Evolutionary conservation across 2,329 filamentous ascomycete genomes (phyloP).

Genomic region (Ophiostoma novo-ulmi): DNA sequence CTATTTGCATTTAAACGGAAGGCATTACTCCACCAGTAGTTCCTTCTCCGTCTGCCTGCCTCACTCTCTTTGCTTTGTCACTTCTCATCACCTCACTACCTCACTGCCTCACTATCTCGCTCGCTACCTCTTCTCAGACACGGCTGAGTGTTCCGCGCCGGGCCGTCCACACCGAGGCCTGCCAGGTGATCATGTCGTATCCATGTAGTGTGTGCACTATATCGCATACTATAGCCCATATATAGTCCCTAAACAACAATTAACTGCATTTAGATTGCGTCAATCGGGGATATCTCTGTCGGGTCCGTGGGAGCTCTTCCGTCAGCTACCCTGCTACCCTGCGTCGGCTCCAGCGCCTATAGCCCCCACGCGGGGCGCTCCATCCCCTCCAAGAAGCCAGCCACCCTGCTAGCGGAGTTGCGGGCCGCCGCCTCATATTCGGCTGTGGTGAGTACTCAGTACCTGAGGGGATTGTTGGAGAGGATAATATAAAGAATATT

Average conservation of each 20-base stretch:
- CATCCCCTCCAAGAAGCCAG: background rate
- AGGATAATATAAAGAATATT: background rate
- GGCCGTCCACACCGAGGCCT: background rate
- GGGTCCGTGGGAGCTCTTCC: slow-evolving; percentile 3
- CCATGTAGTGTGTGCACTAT: background rate
- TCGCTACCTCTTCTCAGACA: background rate
- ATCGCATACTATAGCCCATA: background rate
- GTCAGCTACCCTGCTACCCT: background rate
- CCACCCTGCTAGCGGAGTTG: slow-evolving; percentile 22
- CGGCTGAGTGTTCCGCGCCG: background rate
- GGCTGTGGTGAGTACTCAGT: slow-evolving; percentile 1
- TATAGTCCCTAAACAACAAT: background rate
- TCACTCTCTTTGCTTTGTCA: background rate
- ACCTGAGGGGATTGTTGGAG: background rate
- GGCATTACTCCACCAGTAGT: background rate
- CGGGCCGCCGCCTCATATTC: slow-evolving; percentile 25
- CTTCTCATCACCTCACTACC: background rate
- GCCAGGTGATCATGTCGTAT: background rate
- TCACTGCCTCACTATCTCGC: background rate
- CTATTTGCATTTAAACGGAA: slow-evolving; percentile 13
- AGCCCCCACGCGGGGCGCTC: background rate
- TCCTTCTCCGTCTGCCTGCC: background rate
- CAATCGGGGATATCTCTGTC: background rate
- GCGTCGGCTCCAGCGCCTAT: background rate
- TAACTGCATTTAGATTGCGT: background rate